Base-by-base conservation (phyloP, 768 basidiomycete species). In the Lentinula lateritia region DNA sequence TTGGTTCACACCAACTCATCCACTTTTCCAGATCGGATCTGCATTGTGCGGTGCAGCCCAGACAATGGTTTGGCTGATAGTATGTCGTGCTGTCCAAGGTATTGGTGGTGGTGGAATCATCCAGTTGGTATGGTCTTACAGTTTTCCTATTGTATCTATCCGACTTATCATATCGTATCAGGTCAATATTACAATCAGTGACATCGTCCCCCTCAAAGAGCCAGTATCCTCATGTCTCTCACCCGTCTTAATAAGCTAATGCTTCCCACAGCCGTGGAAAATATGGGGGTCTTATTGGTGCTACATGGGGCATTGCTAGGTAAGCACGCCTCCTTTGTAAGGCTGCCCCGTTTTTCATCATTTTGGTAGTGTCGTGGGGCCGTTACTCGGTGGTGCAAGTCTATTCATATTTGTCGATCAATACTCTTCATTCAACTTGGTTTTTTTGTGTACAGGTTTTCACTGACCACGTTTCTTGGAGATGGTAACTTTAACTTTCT, bases 21-120 rank as follows among this genome's bases (percentile, higher is more conserved):
- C n/a, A 2, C 7, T 34, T 16, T 16, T 9, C 41, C 23, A 60
- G 59, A 73, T 92, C 64, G 90, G 89, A 20, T 91, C 89, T 6
- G 90, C 90, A 1, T 74, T 93, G 58, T 93, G 90, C 66, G 92
- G 92, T 13, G 88, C 90, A 0, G 90, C 92, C 0, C 88, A 93
- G 69, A 85, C 58, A 60, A 88, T 93, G 83, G 80, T 76, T 2
- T 91, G 89, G 92, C 75, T 95, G 15, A 85, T 92, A 38, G 78
- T 89, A 0, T 83, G 82, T 46, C 83, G 92, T 65, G 92, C 90
- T 2, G 75, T 95, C 2, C 92, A 93, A 69, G 92, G 92, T 8
- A 85, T 93, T 35, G 92, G 92, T 28, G 90, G 90, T 6, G 90
- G 90, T 9, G 91, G 89, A 5, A 87, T 92, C 62, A 76, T 92